Base-by-base conservation (phyloP, 2,329 filamentous ascomycete genomes). In the Penicillium sp. region DNA sequence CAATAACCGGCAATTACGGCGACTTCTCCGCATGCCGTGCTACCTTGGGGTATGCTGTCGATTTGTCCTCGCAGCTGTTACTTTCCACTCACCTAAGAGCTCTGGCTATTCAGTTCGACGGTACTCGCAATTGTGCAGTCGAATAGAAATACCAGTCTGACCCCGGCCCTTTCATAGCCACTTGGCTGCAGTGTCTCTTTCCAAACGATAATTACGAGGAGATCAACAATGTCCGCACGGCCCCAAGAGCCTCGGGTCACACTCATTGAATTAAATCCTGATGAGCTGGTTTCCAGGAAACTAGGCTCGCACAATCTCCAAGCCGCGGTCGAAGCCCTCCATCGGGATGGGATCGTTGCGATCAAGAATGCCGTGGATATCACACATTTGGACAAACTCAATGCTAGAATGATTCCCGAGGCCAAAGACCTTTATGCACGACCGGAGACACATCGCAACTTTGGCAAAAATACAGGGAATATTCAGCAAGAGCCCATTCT, bases 401-500 rank as follows among this genome's bases (percentile, higher is more conserved):
- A 73, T 51, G 53, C 31, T 13, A 60, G 60, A 50, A 66, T 67
- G 62, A 43, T 61, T 8, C 55, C 59, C 16, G 72, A 77, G 61
- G 73, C 73, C 2, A 54, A 69, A 24, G 52, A 61, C 21, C 67
- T 75, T 19, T 68, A 70, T 33, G 50, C 59, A 3, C 63, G 69
- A 23, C 57, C 65, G 14, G 45, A 46, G 9, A 65, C 61, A 1
- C 61, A 67, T 44, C 61, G 59, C 43, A 68, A 68, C 43, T 67
- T 67, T 52, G 63, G 63, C 36, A 54, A 65, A 33, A 48, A 64
- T 9, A 74, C 71, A 2, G 67, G 69, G 1, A 77, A 77, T 54
- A 76, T 77, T 62, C 71, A 76, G 46, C 74, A 76, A 56, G 73
- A 71, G 23, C 75, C 75, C 0, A 71, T 75, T 1, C 62, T 71